phyloP scores from a whole-genome alignment of 495 filamentous ascomycete species.

The Tetracladium marchalianum region DNA sequence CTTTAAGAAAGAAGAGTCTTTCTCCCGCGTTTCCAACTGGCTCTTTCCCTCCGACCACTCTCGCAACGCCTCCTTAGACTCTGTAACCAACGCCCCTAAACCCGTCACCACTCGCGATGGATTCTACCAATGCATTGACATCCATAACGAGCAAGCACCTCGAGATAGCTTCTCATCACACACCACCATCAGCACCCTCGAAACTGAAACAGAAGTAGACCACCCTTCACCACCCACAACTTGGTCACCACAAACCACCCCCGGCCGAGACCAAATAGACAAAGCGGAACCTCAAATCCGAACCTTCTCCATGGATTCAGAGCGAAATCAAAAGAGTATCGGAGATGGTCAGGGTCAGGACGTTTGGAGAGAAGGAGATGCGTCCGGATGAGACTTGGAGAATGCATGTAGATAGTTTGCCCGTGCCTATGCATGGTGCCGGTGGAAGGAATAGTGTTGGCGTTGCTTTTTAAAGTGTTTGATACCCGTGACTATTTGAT shows the following conservation, averaged over 20 bases:
- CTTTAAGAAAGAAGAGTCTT: conserved; percentile 43
- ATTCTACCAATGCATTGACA: conserved; percentile 41
- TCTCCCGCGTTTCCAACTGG: conserved; percentile 45
- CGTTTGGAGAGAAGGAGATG: conserved; percentile 21
- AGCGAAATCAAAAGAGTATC: conserved; percentile 21
- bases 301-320: conserved; percentile 15
- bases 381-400: conserved; percentile 3
- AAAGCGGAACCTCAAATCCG: conserved; percentile 22
- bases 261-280: conserved; percentile 25
- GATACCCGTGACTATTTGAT: too few species aligned
- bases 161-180: conserved; percentile 30
- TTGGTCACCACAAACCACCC: conserved; percentile 25
- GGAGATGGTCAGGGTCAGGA: conserved; percentile 18
- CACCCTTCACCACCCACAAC: conserved; percentile 31
- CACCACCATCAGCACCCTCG: conserved; percentile 30
- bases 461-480: conserved; percentile 29
- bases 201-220: conserved; percentile 27
- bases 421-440: conserved; percentile 7
- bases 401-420: not conserved
- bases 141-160: conserved; percentile 7
- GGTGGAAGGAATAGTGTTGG: conserved; percentile 33
- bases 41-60: conserved; percentile 33
- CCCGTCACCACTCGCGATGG: conserved; percentile 37
- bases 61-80: conserved; percentile 28
- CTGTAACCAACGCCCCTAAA: conserved; percentile 36